These are phyloP conservation scores for Gracilariopsis chorda DNA, from an alignment of 23 red algal genomes.

Conservation along the genomic window DNA sequence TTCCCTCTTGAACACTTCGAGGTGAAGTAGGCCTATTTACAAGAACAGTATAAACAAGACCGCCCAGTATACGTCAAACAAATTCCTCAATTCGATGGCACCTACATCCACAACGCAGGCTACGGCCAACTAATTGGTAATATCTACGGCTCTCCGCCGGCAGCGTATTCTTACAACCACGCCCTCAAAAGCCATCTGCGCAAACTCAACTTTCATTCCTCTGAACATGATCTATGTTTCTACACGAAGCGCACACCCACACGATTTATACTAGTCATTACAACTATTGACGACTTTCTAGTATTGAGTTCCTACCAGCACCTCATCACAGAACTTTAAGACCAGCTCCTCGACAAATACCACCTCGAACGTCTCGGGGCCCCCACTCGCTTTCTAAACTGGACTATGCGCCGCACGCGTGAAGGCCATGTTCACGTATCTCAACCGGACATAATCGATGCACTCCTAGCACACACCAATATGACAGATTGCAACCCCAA, in stretches of 20 bases:
- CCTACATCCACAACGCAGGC: background rate
- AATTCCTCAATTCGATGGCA: background rate
- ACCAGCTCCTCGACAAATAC: background rate
- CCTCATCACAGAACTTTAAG: background rate
- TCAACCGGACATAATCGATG: background rate
- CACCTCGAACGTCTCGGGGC: background rate
- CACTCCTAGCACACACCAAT: background rate
- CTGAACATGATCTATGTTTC: background rate
- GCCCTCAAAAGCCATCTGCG: background rate
- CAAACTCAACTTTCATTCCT: background rate
- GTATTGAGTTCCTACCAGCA: background rate
- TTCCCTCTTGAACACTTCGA: background rate
- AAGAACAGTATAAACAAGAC: background rate
- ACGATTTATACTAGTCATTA: too few species aligned
- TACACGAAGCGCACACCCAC: too few species aligned
- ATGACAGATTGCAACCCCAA: background rate
- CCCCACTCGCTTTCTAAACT: background rate
- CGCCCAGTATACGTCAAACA: background rate
- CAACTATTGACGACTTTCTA: too few species aligned
- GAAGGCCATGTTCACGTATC: too few species aligned
- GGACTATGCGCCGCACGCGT: too few species aligned
- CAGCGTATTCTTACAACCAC: too few species aligned
- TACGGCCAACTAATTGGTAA: background rate
- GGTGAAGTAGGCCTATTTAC: background rate
- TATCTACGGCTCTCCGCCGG: background rate